Evolutionary conservation across 768 basidiomycete genomes (phyloP), one percentile per base, ranked within the genome.

Genomic region (Lactarius quietus): DNA sequence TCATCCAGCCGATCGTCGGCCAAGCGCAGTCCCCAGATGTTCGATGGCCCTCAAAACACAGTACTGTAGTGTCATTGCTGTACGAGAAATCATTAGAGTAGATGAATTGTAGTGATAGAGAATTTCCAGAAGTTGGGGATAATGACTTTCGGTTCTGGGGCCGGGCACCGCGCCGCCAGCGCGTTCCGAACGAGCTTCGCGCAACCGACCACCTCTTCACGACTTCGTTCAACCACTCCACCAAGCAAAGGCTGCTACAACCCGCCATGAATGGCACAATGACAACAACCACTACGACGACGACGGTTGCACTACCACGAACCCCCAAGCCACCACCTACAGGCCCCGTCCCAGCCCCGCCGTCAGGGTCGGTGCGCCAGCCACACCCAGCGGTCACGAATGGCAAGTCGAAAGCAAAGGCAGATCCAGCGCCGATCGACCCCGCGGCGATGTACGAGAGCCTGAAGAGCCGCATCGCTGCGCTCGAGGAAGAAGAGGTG

Each of bases 391-490:
- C 64, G 15, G 29, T 38, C 38, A 20, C 57, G 38, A 67, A 66
- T 26, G 64, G 64, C 51, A 75, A 76, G 63, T 70, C 72, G 26
- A 93, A 91, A 86, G 89, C 87, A 80, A 89, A 88, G 76, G 82
- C 79, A 70, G 89, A 88, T 67, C 77, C 80, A 63, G 74, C 80
- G 8, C 87, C 86, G 26, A 83, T 90, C 61, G 92, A 95, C 78
- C 91, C 92, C 61, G 88, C 86, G 2, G 83, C 85, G 48, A 90
- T 94, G 89, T 93, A 93, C 74, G 92, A 93, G 75, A 90, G 86
- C 61, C 80, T 95, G 72, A 93, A 89, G 84, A 93, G 81, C 75
- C 83, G 92, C 74, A 95, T 95, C 76, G 91, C 93, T 6, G 92
- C 90, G 51, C 78, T 95, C 69, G 92, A 95, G 73, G 92, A 93